Base-by-base conservation (phyloP, 75 land plant genomes). In the Pinus albicaulis region DNA sequence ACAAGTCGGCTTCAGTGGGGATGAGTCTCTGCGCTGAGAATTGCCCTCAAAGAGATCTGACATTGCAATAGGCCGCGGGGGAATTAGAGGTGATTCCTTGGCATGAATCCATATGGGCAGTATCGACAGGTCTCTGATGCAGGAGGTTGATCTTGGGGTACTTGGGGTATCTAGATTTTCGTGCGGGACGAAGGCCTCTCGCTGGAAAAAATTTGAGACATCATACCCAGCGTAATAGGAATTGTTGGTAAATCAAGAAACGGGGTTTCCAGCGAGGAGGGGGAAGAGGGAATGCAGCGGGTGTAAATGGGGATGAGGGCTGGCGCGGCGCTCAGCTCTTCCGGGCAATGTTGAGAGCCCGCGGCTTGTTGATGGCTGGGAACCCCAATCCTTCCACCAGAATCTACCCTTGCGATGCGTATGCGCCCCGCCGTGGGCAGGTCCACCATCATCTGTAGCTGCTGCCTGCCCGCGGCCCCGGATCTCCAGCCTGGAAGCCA, bases 261-360 rank as follows among this genome's bases (percentile, higher is more conserved):
- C 79, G 5, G 98, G 98, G 84, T 95, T 95, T 11, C 98, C 98
- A 3, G 95, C 92, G 5, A 90, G 62, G 78, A 81, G 11, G 95
- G 98, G 52, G 73, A 77, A 55, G 85, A 87, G 1, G 98, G 92
- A 52, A 95, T 87, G 78, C 91, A 95, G 77, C 95, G 92, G 26
- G 84, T 76, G 82, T 82, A 92, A 59, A 95, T 79, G 72, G 98
- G 98, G 25, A 95, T 81, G n/a, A 95, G 78, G 28, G 85, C 14
- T 1, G 87, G 85, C 20, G 58, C 72, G 12, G 23, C 36, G 24
- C 74, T 62, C 22, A 85, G 31, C 12, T 80, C 77, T 34, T 26
- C 56, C 77, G 73, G 16, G 87, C 80, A 22, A 74, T 56, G 11
- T 38, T 69, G 13, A 78, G 71, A 13, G 84, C 84, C 4, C 72